Percentiles rank a stretch among this genome's conserved stretches.
Conservation (phyloP, 176 grass and related monocot genomes). For the Aegilops sharonensis region DNA sequence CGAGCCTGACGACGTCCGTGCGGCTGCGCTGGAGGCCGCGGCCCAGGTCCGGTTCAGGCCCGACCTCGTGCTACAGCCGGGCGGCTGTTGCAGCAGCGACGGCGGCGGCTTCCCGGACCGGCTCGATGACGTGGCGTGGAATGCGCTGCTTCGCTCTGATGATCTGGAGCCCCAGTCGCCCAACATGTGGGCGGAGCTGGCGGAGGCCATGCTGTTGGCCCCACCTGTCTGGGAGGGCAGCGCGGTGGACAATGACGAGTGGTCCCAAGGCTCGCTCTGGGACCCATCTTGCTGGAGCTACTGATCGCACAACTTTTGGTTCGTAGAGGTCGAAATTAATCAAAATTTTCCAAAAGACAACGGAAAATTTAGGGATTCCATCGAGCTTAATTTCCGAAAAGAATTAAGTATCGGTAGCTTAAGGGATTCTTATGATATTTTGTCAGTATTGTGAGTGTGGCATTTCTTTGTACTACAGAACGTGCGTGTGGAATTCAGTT, state of each 20-base stretch:
- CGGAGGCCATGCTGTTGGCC: slow-evolving; percentile 77
- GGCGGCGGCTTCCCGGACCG: background rate
- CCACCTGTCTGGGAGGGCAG: slow-evolving; percentile 63
- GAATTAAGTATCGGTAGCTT: background rate
- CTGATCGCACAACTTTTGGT: slow-evolving; percentile 13
- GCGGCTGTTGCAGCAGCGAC: background rate
- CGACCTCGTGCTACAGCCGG: slow-evolving; percentile 19
- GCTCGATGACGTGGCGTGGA: slow-evolving; percentile 24
- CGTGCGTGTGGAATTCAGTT: slow-evolving; percentile 54
- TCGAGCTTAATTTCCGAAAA: background rate
- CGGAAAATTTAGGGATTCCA: background rate
- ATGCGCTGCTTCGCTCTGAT: slow-evolving; percentile 33
- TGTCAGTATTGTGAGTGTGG: background rate
- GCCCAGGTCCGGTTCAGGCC: slow-evolving; percentile 48
- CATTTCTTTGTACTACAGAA: slow-evolving; percentile 9
- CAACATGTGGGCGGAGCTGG: slow-evolving; percentile 84
- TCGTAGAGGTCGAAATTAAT: slow-evolving; percentile 18
- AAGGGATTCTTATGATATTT: slow-evolving; percentile 5
- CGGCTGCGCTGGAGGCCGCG: slow-evolving; percentile 79
- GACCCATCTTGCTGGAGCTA: slow-evolving; percentile 49
- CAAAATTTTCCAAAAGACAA: background rate
- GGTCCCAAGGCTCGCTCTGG: slow-evolving; percentile 70
- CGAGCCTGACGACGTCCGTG: slow-evolving; percentile 70
- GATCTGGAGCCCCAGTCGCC: slow-evolving; percentile 63
- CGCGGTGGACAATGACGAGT: slow-evolving; percentile 58